Conservation (phyloP, 352 stramenopile species). For the Globisporangium carolinianum region DNA sequence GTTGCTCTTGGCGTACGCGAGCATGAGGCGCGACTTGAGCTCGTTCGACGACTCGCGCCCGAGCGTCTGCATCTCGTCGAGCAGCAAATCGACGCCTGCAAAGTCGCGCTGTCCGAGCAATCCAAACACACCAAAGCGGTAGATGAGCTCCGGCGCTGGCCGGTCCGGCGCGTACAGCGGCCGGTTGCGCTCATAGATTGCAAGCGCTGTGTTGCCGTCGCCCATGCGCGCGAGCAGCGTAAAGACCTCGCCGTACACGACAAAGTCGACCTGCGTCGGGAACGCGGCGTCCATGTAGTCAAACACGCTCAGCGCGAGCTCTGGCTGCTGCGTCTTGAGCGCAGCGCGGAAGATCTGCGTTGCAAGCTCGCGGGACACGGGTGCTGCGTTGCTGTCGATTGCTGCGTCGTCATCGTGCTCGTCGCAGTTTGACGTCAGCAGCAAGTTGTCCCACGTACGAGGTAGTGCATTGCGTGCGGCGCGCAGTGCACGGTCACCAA, state of each 20-base stretch:
- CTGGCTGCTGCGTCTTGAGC: slow-evolving; percentile 16
- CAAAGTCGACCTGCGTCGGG: slow-evolving; percentile 20
- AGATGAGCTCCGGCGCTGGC: slow-evolving; percentile 42
- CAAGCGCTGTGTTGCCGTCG: slow-evolving; percentile 16
- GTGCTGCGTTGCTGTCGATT: slow-evolving; percentile 3
- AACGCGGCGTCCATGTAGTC: slow-evolving; percentile 34
- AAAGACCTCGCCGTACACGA: slow-evolving; percentile 43
- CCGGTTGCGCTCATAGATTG: slow-evolving; percentile 25
- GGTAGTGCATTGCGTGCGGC: slow-evolving; percentile 22
- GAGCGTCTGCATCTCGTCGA: slow-evolving; percentile 28
- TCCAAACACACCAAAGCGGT: slow-evolving; percentile 44
- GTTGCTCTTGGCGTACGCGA: slow-evolving; percentile 25
- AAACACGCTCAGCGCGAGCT: slow-evolving; percentile 29
- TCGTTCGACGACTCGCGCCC: slow-evolving; percentile 30
- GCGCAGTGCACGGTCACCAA: slow-evolving; percentile 17
- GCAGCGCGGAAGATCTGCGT: slow-evolving; percentile 29
- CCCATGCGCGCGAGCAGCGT: slow-evolving; percentile 18
- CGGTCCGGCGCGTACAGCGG: slow-evolving; percentile 18
- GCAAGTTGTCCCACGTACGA: slow-evolving; percentile 19
- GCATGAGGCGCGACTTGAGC: slow-evolving; percentile 35
- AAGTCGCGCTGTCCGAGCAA: slow-evolving; percentile 32
- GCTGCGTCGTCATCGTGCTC: not conserved
- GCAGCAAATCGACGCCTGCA: slow-evolving; percentile 16
- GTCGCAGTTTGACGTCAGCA: slow-evolving; percentile 3
- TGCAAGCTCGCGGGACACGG: slow-evolving; percentile 11